Conservation (phyloP, 495 filamentous ascomycete species). For the Penicillium nucicola region DNA sequence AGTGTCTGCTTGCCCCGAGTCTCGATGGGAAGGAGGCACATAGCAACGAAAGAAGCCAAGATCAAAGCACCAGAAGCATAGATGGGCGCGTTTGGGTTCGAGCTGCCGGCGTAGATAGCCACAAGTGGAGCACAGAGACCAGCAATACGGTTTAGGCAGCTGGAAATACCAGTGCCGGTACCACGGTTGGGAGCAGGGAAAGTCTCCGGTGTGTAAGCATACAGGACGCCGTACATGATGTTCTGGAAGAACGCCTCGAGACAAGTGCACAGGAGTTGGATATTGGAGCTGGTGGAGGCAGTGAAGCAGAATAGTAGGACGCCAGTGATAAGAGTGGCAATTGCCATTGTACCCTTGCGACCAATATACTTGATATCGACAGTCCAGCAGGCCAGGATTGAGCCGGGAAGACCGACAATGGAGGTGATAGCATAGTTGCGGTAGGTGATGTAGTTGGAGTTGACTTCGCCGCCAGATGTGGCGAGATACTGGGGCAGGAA, state of each 20-base stretch:
- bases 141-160: slow-evolving; percentile 54
- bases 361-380: slow-evolving; percentile 59
- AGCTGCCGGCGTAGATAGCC: slow-evolving; percentile 44
- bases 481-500: slow-evolving; percentile 58
- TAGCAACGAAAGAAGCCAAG: slow-evolving; percentile 48
- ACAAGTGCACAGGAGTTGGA: slow-evolving; percentile 50
- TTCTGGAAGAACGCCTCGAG: slow-evolving; percentile 61
- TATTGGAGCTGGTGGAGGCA: slow-evolving; percentile 39
- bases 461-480: slow-evolving; percentile 33
- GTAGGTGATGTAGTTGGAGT: slow-evolving; percentile 49
- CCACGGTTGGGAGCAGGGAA: slow-evolving; percentile 59
- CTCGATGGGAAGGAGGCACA: slow-evolving; percentile 52
- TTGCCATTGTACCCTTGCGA: slow-evolving; percentile 57
- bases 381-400: slow-evolving; percentile 51
- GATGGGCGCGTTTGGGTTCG: slow-evolving; percentile 47
- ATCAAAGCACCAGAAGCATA: slow-evolving; percentile 52
- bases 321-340: slow-evolving; percentile 51
- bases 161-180: slow-evolving; percentile 56
- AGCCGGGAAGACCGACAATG: slow-evolving; percentile 56
- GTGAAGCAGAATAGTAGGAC: slow-evolving; percentile 62
- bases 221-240: slow-evolving; percentile 62
- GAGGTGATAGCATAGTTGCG: slow-evolving; percentile 61
- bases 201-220: slow-evolving; percentile 60
- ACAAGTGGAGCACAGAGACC: slow-evolving; percentile 59
- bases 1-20: slow-evolving; percentile 49